Conservation (phyloP, 768 basidiomycete genomes). For the Mycena crocata region DNA sequence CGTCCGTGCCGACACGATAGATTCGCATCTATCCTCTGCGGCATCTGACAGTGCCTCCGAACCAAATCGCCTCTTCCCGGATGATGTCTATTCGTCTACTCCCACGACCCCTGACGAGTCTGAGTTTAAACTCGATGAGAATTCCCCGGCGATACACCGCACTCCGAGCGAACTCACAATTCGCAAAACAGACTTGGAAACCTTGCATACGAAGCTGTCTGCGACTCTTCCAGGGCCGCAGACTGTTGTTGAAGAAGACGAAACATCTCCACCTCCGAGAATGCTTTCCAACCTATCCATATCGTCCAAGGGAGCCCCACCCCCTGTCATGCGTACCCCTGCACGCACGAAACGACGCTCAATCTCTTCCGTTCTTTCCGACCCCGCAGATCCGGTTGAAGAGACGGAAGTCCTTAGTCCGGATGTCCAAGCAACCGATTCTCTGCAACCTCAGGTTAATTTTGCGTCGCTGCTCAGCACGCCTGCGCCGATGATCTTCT, state of each 20-base stretch:
- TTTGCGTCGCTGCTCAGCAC: slow-evolving; percentile 72
- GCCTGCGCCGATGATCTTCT: slow-evolving; percentile 86
- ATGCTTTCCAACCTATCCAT: slow-evolving; percentile 38
- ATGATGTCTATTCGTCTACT: slow-evolving; percentile 55
- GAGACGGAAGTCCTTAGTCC: slow-evolving; percentile 55
- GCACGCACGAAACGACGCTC: slow-evolving; percentile 96
- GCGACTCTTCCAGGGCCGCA: slow-evolving; percentile 50
- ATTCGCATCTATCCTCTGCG: slow-evolving; percentile 59
- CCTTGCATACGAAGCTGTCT: slow-evolving; percentile 48
- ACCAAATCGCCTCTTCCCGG: slow-evolving; percentile 50
- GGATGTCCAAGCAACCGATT: slow-evolving; percentile 52
- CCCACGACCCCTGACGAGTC: slow-evolving; percentile 69
- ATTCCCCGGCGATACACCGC: slow-evolving; percentile 55
- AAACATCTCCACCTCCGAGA: slow-evolving; percentile 43
- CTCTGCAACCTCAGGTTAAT: slow-evolving; percentile 48
- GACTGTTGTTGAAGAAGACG: slow-evolving; percentile 66
- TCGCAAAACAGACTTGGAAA: slow-evolving; percentile 57
- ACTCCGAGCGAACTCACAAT: slow-evolving; percentile 72
- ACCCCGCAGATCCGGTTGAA: slow-evolving; percentile 61
- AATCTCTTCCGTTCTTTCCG: slow-evolving; percentile 87
- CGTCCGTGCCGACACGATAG: slow-evolving; percentile 36
- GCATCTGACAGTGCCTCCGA: slow-evolving; percentile 70
- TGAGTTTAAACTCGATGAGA: slow-evolving; percentile 46
- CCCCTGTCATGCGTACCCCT: slow-evolving; percentile 85
- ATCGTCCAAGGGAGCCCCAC: slow-evolving; percentile 60